phyloP scores from a whole-genome alignment of 805 yeast species.

The Danielia reshetovae region DNA sequence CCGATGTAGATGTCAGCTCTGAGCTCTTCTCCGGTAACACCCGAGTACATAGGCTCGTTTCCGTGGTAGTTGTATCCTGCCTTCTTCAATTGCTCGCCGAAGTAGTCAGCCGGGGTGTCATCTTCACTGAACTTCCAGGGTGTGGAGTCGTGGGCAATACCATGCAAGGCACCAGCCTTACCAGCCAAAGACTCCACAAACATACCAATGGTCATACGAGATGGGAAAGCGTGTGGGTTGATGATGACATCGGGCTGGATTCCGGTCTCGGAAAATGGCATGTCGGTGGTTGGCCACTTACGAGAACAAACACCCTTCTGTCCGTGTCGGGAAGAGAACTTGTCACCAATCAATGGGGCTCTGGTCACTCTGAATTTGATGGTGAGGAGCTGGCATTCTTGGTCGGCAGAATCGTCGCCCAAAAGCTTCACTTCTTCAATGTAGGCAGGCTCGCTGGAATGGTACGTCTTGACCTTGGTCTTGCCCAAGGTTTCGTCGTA shows the following conservation, averaged over 20 bases:
- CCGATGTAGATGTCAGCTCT: slow-evolving; percentile 96
- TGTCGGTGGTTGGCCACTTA: slow-evolving; percentile 94
- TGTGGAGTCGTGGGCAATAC: slow-evolving; percentile 94
- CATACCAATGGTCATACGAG: slow-evolving; percentile 99
- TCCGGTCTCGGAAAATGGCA: slow-evolving; percentile 96
- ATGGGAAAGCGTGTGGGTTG: slow-evolving; percentile 99
- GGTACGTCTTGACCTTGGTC: slow-evolving; percentile 89
- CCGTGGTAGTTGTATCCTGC: slow-evolving; percentile 98
- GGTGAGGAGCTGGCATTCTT: slow-evolving; percentile 79
- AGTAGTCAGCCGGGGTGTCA: slow-evolving; percentile 96
- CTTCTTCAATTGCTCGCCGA: slow-evolving; percentile 82
- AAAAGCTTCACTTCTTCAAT: slow-evolving; percentile 92
- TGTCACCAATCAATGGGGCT: slow-evolving; percentile 94
- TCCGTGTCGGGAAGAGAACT: slow-evolving; percentile 96
- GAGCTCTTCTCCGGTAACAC: slow-evolving; percentile 96
- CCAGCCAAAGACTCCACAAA: slow-evolving; percentile 98
- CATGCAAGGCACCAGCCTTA: slow-evolving; percentile 96
- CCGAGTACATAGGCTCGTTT: slow-evolving; percentile 98
- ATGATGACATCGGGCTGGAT: slow-evolving; percentile 97
- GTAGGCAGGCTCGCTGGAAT: slow-evolving; percentile 90
- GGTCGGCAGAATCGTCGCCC: slow-evolving; percentile 73
- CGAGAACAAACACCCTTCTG: slow-evolving; percentile 98
- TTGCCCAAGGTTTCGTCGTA: slow-evolving; percentile 87
- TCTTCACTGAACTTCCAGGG: slow-evolving; percentile 92
- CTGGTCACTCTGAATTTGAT: slow-evolving; percentile 89